Conservation (phyloP, 179 eudicot species). For the Beta corolliflora region DNA sequence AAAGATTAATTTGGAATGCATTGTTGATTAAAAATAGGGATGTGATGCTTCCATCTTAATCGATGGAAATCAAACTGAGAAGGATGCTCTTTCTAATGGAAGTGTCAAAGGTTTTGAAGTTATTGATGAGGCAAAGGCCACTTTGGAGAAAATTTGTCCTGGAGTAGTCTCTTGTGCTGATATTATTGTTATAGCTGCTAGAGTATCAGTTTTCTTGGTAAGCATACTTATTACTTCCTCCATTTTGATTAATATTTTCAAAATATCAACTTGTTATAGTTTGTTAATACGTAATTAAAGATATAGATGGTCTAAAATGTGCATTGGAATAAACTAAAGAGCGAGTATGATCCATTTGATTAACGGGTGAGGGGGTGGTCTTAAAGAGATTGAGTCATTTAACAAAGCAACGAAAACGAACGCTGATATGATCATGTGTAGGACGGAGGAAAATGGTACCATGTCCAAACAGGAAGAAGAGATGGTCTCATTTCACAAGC, state of each 20-base stretch:
- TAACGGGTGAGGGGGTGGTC: no score
- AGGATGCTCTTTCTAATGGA: conserved; percentile 39
- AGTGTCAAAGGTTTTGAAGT: conserved; percentile 46
- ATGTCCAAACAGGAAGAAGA: conserved; percentile 48
- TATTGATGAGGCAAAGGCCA: conserved; percentile 45
- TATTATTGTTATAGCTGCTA: conserved; percentile 42
- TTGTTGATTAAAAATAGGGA: conserved; percentile 19
- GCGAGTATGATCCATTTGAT: no score
- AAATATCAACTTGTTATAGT: no score
- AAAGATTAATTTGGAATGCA: background rate
- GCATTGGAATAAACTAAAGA: no score
- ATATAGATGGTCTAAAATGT: no score
- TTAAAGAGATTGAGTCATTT: no score
- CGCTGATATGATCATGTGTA: background rate
- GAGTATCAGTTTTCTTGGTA: conserved; percentile 46
- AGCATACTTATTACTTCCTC: background rate
- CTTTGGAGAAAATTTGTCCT: conserved; percentile 44
- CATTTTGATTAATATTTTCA: no score
- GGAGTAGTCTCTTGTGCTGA: conserved; percentile 55
- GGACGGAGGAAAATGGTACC: conserved; percentile 51
- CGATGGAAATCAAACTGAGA: conserved; percentile 40
- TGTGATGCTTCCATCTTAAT: conserved; percentile 49
- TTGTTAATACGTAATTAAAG: no score
- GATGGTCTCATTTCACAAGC: conserved; percentile 38
- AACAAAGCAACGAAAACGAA: background rate